A percentile compares a stretch with the other conserved stretches of the same genome.
Conservation (phyloP, 805 yeast genomes). For the Ascoidea rubescens region DNA sequence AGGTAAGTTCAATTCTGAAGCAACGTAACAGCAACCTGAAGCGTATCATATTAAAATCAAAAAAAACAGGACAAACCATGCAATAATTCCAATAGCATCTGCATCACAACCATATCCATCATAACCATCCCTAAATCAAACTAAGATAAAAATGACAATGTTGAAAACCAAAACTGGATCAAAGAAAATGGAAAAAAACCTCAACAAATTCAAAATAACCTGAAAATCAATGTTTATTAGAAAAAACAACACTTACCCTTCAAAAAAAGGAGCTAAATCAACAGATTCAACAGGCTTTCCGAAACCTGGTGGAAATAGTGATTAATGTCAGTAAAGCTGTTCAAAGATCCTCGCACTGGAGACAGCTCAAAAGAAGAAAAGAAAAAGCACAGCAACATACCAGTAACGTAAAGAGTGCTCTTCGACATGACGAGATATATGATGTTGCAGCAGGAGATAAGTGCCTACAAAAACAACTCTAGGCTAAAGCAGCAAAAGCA, state of each 20-base stretch:
- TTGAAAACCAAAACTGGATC: neutral
- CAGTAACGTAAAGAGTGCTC: slow-evolving; percentile 39
- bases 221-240: neutral
- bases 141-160: no score
- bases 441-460: no score
- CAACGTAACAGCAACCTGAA: no score
- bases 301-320: slow-evolving; percentile 21
- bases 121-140: no score
- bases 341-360: neutral
- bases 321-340: neutral
- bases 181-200: slow-evolving; percentile 3
- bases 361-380: neutral
- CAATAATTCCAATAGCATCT: no score
- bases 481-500: no score
- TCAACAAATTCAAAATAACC: neutral
- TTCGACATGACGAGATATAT: slow-evolving; percentile 3
- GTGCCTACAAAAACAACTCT: no score
- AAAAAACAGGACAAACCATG: no score
- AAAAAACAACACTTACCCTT: slow-evolving; percentile 31
- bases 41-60: no score
- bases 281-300: slow-evolving; percentile 37
- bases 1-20: no score
- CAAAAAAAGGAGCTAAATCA: slow-evolving; percentile 45
- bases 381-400: slow-evolving; percentile 13
- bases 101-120: no score